phyloP scores from a whole-genome alignment of 164 flowering plant species.

The Vitis amurensis region DNA sequence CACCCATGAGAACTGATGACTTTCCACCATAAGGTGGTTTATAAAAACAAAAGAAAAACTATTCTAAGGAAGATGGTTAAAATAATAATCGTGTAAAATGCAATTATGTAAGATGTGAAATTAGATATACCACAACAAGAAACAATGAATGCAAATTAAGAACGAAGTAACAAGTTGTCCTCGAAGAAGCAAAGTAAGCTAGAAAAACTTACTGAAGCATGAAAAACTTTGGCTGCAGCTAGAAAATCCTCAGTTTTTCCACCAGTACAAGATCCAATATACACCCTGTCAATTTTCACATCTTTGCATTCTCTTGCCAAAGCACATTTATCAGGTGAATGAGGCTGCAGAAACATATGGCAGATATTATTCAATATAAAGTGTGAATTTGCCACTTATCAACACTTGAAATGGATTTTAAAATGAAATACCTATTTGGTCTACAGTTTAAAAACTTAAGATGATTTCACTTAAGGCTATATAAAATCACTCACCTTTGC shows the following conservation, averaged over 20 bases:
- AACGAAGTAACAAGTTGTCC: too few relatives aligned
- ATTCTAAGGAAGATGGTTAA: not conserved
- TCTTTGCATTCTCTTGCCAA: slow-evolving; percentile 97
- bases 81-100: too few relatives aligned
- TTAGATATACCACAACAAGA: too few relatives aligned
- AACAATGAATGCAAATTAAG: too few relatives aligned
- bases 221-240: slow-evolving; percentile 90
- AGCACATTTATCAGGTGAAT: slow-evolving; percentile 97
- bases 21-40: not conserved
- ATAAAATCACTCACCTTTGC: slow-evolving; percentile 69
- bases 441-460: too few relatives aligned
- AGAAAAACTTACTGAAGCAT: slow-evolving; percentile 62
- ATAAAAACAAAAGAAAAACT: not conserved
- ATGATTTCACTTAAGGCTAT: slow-evolving; percentile 2
- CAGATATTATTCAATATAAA: not conserved
- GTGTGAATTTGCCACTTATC: too few relatives aligned
- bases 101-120: too few relatives aligned
- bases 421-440: too few relatives aligned
- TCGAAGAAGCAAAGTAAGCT: too few relatives aligned
- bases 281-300: slow-evolving; percentile 96
- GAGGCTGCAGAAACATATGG: slow-evolving; percentile 65
- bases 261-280: slow-evolving; percentile 98
- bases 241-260: slow-evolving; percentile 98
- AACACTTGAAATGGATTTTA: too few relatives aligned
- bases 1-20: not conserved